These are phyloP conservation scores for Boletus bicolor DNA, from an alignment of 768 basidiomycete species.

Conservation along the genomic window DNA sequence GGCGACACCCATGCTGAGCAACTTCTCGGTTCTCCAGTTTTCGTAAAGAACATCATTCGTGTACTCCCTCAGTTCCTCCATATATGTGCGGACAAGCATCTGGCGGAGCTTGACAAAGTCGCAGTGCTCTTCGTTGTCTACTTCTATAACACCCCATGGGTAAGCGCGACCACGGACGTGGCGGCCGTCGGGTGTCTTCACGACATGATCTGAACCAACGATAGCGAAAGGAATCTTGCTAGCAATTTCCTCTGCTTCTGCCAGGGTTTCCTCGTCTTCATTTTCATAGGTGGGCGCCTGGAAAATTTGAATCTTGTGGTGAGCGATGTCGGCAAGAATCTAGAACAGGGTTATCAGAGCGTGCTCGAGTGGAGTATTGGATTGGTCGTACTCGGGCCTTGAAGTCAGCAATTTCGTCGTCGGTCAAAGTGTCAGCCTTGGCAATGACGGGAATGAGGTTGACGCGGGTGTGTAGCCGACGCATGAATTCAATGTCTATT, in stretches of 20 bases:
- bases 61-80: constrained; percentile 98
- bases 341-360: constrained; percentile 29
- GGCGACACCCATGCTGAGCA: constrained; percentile 95
- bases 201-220: constrained; percentile 87
- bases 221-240: constrained; percentile 99
- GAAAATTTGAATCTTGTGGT: constrained; percentile 98
- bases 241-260: constrained; percentile 96
- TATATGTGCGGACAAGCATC: constrained; percentile 98
- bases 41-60: constrained; percentile 96
- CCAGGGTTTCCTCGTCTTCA: constrained; percentile 97
- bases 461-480: constrained; percentile 93
- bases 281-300: constrained; percentile 96
- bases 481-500: constrained; percentile 99
- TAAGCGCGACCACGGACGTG: constrained; percentile 93
- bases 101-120: constrained; percentile 99
- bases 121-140: constrained; percentile 98
- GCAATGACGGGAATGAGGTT: constrained; percentile 99
- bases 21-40: constrained; percentile 96
- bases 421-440: constrained; percentile 96
- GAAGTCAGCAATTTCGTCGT: constrained; percentile 91
- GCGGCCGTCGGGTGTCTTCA: constrained; percentile 82
- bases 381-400: constrained; percentile 73
- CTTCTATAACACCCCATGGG: constrained; percentile 99
- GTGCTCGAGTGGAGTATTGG: neutral
- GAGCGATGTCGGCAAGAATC: constrained; percentile 90